A percentile compares a stretch with the other conserved stretches of the same genome.
Evolutionary conservation across 163 green algal genomes (phyloP).

Genomic region (Scenedesmus sp.): DNA sequence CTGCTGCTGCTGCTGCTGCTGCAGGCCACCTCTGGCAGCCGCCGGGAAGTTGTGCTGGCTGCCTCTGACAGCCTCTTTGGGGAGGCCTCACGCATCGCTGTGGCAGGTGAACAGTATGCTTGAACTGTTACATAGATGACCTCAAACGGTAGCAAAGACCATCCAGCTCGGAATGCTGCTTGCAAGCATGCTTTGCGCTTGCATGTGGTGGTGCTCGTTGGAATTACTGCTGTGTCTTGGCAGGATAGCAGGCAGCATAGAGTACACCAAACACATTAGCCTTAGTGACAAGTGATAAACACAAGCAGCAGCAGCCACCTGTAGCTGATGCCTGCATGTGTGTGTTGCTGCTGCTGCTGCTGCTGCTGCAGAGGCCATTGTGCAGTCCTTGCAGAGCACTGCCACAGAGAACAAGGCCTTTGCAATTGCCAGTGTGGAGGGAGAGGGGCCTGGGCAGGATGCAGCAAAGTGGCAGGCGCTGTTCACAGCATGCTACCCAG

Average conservation of each 20-base stretch:
- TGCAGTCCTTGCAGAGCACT: constrained; percentile 70
- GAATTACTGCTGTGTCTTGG: too few species aligned
- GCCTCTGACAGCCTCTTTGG: constrained; percentile 80
- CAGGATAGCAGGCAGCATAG: background rate
- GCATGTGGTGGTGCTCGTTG: too few species aligned
- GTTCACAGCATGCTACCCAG: constrained; percentile 60
- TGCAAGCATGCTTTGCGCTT: too few species aligned
- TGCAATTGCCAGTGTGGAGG: constrained; percentile 72
- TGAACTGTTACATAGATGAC: background rate
- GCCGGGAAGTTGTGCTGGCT: constrained; percentile 70
- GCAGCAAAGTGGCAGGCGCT: constrained; percentile 67
- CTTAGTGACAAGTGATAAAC: background rate
- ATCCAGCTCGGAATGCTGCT: too few species aligned
- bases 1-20: constrained; percentile 9
- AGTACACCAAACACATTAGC: background rate
- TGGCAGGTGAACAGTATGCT: constrained; percentile 67
- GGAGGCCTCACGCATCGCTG: constrained; percentile 87
- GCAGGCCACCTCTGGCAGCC: constrained; percentile 61
- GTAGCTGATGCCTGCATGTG: background rate
- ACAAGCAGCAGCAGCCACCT: too few species aligned
- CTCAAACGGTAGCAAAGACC: background rate
- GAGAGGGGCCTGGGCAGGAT: constrained; percentile 78
- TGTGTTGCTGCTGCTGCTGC: background rate
- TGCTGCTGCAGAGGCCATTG: constrained; percentile 74
- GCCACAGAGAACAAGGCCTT: constrained; percentile 63